Evolutionary conservation across 129 eudicot genomes (phyloP), one percentile per base, ranked within the genome.

Genomic region (Chrysanthemum seticuspe): DNA sequence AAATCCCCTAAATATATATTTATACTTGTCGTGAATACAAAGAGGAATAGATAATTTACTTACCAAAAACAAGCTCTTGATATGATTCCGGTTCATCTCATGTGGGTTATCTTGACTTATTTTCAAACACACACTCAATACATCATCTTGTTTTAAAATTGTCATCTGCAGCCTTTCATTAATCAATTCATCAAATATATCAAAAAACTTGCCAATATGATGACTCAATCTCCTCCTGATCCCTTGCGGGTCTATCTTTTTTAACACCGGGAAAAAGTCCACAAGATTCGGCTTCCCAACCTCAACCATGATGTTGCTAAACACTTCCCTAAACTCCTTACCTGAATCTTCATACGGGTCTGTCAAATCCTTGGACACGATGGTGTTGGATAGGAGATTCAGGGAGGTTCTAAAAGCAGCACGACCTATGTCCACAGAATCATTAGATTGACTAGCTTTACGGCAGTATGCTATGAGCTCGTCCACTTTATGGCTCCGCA

Each of bases 401-500:
- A 78, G 16, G 0, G 83, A 54, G 15, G 80, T 74, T 61, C 78
- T 69, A 8, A 90, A 85, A 2, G 81, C 91, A 16, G 87, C 94
- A 11, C 77, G 85, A 47, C 94, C 85, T 29, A 90, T 83, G 50
- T 88, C 85, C 53, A 87, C 83, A 3, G 72, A 3, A 4, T 79
- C 60, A 7, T 55, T 51, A 1, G 59, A 18, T 8, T 47, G 10
- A 25, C 83, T 57, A 8, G 78, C 62, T 66, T 67, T 59, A 13
- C 23, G 36, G 19, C 75, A 79, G 60, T 67, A 73, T 19, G 75
- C 71, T 36, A 79, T 25, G 5, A 73, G 79, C 59, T 79, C 74
- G 44, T 50, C 49, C 10, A 73, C 83, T 79, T 79, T 79, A 55
- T 66, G 55, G 15, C 27, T 51, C 64, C 83, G 56, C 14, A 79